Evolutionary conservation across 768 basidiomycete genomes (phyloP).

Genomic region (Boletus sensibilis): DNA sequence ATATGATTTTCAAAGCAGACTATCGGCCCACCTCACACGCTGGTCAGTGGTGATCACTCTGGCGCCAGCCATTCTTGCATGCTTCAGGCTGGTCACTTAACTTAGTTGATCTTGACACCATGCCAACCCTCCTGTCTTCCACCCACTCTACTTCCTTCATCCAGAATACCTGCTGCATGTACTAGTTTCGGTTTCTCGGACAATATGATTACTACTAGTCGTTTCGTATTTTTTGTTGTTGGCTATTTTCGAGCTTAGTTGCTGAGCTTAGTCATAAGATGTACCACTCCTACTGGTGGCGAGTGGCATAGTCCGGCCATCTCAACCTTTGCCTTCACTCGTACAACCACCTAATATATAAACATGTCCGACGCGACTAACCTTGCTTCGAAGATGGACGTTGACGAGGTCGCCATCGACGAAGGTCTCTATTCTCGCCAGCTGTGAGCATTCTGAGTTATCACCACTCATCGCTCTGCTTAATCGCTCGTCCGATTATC

Average conservation of each 20-base stretch:
- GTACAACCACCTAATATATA: slow-evolving; percentile 1
- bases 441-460: slow-evolving; percentile 55
- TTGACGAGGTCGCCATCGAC: slow-evolving; percentile 86
- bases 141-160: not conserved
- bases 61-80: not conserved
- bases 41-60: not conserved
- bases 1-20: not conserved
- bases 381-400: slow-evolving; percentile 63
- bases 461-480: slow-evolving; percentile 11
- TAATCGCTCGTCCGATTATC: slow-evolving; percentile 22
- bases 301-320: not conserved
- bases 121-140: not conserved
- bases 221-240: not conserved
- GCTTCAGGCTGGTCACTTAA: not conserved
- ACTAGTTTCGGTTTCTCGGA: not conserved
- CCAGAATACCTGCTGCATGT: not conserved
- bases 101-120: not conserved
- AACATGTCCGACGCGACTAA: slow-evolving; percentile 40
- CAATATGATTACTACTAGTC: not conserved
- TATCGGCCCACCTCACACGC: not conserved
- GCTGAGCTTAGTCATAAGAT: slow-evolving; percentile 24
- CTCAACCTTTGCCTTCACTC: slow-evolving; percentile 7
- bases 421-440: slow-evolving; percentile 94
- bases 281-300: not conserved
- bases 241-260: not conserved